A percentile compares a stretch with the other conserved stretches of the same genome.
phyloP scores from a whole-genome alignment of 2,329 filamentous ascomycete genomes.

The Alternaria sp. region DNA sequence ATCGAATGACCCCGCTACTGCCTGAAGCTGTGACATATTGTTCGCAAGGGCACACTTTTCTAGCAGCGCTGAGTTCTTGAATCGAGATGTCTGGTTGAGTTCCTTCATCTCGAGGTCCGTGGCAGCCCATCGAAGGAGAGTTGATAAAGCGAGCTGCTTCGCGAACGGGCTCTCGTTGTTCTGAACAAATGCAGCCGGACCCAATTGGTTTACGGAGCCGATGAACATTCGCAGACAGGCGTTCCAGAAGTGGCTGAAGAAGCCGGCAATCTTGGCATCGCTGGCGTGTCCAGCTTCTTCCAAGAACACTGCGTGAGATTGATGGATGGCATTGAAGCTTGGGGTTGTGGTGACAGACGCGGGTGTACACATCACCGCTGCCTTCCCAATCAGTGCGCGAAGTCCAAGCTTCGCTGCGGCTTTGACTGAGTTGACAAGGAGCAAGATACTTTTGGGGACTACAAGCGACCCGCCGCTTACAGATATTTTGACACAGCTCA shows the following conservation, averaged over 20 bases:
- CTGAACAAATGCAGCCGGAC: background rate
- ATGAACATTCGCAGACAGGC: background rate
- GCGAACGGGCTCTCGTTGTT: background rate
- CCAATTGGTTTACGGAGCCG: background rate
- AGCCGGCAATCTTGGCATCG: background rate
- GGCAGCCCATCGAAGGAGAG: background rate
- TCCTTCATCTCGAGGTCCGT: background rate
- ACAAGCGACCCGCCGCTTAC: background rate
- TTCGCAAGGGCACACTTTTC: background rate
- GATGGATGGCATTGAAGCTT: background rate
- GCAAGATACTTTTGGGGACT: background rate
- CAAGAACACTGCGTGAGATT: background rate
- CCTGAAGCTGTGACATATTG: background rate
- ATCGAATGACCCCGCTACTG: background rate
- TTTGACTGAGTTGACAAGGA: background rate
- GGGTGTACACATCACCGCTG: background rate
- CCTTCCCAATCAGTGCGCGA: background rate
- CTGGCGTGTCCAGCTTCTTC: background rate
- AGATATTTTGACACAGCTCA: background rate
- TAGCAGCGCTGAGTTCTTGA: background rate
- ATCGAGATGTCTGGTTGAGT: background rate
- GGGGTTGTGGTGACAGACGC: background rate
- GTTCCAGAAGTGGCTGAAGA: background rate
- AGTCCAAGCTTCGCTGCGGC: background rate
- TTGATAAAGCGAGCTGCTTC: background rate